Percentiles rank a stretch among this genome's conserved stretches.
phyloP scores from a whole-genome alignment of 441 rosid genomes.

The Eutrema salsugineum region DNA sequence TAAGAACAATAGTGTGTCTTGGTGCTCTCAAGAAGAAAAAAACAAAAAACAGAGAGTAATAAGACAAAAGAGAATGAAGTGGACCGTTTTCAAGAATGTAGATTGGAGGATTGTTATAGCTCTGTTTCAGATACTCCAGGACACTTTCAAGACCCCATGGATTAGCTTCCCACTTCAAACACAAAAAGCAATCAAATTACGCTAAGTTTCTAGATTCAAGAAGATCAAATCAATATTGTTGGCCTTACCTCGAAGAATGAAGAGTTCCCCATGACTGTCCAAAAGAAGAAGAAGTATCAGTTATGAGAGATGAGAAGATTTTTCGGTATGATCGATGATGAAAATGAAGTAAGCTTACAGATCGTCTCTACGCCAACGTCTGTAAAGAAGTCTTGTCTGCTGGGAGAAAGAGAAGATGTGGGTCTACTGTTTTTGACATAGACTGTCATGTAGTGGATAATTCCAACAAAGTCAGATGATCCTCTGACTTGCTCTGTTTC shows the following conservation, averaged over 20 bases:
- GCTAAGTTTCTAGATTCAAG: not conserved
- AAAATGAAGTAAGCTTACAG: slow-evolving; percentile 32
- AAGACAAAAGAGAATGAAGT: slow-evolving; percentile 10
- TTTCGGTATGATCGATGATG: not conserved
- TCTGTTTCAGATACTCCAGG: slow-evolving; percentile 51
- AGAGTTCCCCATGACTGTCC: not conserved
- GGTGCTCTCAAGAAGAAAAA: not conserved
- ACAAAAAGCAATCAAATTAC: not conserved
- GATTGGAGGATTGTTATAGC: slow-evolving; percentile 66
- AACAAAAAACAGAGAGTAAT: not conserved
- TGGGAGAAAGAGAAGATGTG: slow-evolving; percentile 19
- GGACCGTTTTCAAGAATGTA: slow-evolving; percentile 73
- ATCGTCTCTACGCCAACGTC: slow-evolving; percentile 36
- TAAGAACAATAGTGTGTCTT: not conserved
- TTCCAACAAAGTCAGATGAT: slow-evolving; percentile 59
- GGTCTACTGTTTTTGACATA: slow-evolving; percentile 32
- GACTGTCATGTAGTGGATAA: slow-evolving; percentile 38
- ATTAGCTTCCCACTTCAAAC: slow-evolving; percentile 33
- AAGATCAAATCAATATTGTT: not conserved
- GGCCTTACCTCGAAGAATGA: not conserved
- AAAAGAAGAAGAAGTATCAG: not conserved
- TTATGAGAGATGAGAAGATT: not conserved
- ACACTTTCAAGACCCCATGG: slow-evolving; percentile 48
- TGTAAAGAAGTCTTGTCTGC: slow-evolving; percentile 24
- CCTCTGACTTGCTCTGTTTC: slow-evolving; percentile 55